Conservation (phyloP, 1,284 basidiomycete genomes). For the Cutaneotrichosporon sp. region DNA sequence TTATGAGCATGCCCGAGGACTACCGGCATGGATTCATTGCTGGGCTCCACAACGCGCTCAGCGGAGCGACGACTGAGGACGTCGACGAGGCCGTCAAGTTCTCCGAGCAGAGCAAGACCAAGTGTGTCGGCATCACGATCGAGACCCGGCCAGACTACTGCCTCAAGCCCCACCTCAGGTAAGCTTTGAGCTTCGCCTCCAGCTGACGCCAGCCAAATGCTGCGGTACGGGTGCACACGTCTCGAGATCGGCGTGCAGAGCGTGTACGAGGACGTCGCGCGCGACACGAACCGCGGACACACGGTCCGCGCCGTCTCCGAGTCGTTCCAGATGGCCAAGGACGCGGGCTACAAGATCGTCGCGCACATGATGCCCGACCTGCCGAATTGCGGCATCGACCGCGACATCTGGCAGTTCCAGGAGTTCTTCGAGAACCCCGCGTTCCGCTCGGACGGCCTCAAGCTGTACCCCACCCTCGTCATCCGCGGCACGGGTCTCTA, state of each 20-base stretch:
- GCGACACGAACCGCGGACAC: constrained; percentile 97
- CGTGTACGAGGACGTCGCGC: constrained; percentile 98
- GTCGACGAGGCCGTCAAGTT: constrained; percentile 98
- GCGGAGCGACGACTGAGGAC: constrained; percentile 88
- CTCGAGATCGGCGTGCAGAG: constrained; percentile 99
- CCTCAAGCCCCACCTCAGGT: constrained; percentile 80
- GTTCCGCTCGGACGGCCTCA: constrained; percentile 94
- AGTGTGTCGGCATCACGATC: constrained; percentile 98
- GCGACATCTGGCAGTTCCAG: constrained; percentile 94
- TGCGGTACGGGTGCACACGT: constrained; percentile 96
- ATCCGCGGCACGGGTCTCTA: constrained; percentile 97
- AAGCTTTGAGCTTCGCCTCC: constrained; percentile 61
- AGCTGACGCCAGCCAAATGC: constrained; percentile 75
- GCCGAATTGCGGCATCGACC: constrained; percentile 95
- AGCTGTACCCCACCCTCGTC: constrained; percentile 97
- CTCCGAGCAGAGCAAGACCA: constrained; percentile 95
- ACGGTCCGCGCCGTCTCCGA: constrained; percentile 97
- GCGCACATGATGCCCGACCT: constrained; percentile 99
- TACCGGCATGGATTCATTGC: constrained; percentile 93
- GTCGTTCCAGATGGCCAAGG: constrained; percentile 97
- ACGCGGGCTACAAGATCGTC: constrained; percentile 99
- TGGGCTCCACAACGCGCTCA: constrained; percentile 94
- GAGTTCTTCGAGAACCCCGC: constrained; percentile 98
- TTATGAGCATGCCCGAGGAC: constrained; percentile 98
- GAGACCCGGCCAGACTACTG: constrained; percentile 99